Percentiles rank a stretch among this genome's conserved stretches.
These are phyloP conservation scores for Nemania sp. DNA, from an alignment of 2,329 filamentous ascomycete genomes.

Conservation along the genomic window DNA sequence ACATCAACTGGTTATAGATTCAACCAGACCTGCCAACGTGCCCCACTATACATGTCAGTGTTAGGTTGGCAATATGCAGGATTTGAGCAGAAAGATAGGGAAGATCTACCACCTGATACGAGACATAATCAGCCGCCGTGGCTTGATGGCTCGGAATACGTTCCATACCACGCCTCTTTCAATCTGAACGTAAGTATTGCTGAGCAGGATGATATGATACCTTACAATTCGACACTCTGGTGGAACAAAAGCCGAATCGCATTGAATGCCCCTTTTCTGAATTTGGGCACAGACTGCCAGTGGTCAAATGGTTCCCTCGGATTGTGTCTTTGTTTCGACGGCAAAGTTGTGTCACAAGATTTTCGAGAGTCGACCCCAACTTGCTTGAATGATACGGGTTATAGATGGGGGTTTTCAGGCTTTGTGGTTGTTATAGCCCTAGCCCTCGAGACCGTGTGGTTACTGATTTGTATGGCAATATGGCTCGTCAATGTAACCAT, in stretches of 20 bases:
- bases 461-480: neutral
- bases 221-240: constrained; percentile 1
- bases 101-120: neutral
- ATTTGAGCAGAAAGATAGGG: neutral
- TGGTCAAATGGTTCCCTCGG: neutral
- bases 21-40: too few species aligned
- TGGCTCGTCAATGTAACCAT: neutral
- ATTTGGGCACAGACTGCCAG: neutral
- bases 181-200: neutral
- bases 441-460: neutral
- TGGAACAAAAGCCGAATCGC: neutral
- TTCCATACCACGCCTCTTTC: neutral
- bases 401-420: neutral
- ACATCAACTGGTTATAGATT: neutral
- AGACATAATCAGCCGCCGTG: neutral
- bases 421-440: neutral
- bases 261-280: neutral
- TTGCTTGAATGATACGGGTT: constrained; percentile 1
- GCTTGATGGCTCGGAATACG: neutral
- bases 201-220: neutral
- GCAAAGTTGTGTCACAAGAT: neutral
- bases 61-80: neutral
- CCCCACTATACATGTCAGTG: neutral
- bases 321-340: neutral
- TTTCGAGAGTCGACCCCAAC: neutral